A percentile compares a stretch with the other conserved stretches of the same genome.
Conservation (phyloP, 176 grass and related monocot genomes). For the Puccinellia tenuiflora region DNA sequence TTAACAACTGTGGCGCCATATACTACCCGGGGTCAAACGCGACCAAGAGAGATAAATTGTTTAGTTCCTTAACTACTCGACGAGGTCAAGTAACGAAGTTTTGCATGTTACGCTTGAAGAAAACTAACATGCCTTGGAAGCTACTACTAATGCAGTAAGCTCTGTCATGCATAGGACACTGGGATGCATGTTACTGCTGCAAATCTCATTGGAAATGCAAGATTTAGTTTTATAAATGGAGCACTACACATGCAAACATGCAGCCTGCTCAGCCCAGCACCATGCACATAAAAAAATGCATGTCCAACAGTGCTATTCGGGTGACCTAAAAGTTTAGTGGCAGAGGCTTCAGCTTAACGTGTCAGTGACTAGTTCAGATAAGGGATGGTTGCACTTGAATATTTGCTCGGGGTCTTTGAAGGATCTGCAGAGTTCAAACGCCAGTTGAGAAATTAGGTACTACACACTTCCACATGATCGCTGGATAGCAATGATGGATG, state of each 20-base stretch:
- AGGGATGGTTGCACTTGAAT: not conserved
- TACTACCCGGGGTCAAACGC: not conserved
- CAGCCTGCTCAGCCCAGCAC: not conserved
- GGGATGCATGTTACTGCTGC: too few species aligned
- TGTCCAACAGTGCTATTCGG: not conserved
- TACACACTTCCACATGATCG: too few species aligned
- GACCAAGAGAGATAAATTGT: not conserved
- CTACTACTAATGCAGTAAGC: not conserved
- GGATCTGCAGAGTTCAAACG: too few species aligned
- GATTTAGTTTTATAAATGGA: not conserved
- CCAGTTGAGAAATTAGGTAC: too few species aligned
- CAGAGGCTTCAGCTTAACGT: too few species aligned
- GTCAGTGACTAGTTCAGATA: not conserved
- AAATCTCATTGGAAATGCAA: not conserved
- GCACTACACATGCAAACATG: not conserved
- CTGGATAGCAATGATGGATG: not conserved
- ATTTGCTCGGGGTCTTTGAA: not conserved
- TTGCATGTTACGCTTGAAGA: not conserved
- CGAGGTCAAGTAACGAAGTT: not conserved
- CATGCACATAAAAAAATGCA: not conserved
- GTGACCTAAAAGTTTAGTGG: not conserved
- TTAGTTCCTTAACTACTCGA: not conserved
- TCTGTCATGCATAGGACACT: too few species aligned
- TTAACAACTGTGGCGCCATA: not conserved
- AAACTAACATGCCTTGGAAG: not conserved